A percentile compares a stretch with the other conserved stretches of the same genome.
Evolutionary conservation across 371 early-diverging fungal species (phyloP).

Genomic region (Actinomortierella wolfii): DNA sequence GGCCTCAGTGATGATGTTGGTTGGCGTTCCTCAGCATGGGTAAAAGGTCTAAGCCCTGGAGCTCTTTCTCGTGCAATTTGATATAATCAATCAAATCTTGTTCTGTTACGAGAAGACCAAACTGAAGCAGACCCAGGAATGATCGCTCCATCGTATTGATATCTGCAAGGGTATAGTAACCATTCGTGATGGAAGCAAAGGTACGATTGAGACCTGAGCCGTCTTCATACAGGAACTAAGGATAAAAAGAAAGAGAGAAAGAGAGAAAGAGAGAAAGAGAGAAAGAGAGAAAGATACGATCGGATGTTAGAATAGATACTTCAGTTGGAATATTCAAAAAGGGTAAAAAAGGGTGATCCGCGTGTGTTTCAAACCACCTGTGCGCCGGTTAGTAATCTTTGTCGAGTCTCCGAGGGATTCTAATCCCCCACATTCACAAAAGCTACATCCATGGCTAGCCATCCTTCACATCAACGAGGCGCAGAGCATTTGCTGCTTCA

Average conservation of each 20-base stretch:
- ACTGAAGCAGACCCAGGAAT: conserved; percentile 60
- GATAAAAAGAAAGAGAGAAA: not conserved
- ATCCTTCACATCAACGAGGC: too few relatives aligned
- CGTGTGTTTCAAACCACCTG: too few relatives aligned
- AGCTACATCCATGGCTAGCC: too few relatives aligned
- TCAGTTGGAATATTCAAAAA: not conserved
- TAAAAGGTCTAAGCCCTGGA: conserved; percentile 26
- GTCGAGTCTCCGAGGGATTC: too few relatives aligned
- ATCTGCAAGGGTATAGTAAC: conserved; percentile 65
- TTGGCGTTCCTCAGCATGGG: too few relatives aligned
- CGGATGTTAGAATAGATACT: not conserved
- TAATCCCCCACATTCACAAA: too few relatives aligned
- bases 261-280: not conserved
- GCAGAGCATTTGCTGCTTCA: too few relatives aligned
- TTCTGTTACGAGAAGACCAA: conserved; percentile 46
- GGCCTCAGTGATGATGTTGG: too few relatives aligned
- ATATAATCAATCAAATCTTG: conserved; percentile 25
- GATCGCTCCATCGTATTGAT: conserved; percentile 74
- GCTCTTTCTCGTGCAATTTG: conserved; percentile 27
- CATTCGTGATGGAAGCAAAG: conserved; percentile 64
- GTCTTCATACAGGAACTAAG: conserved; percentile 66
- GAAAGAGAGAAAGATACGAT: conserved; percentile 12
- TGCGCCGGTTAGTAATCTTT: too few relatives aligned
- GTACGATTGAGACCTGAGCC: conserved; percentile 61
- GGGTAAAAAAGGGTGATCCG: too few relatives aligned